Evolutionary conservation across 495 filamentous ascomycete genomes (phyloP).

Genomic region (Trichoderma orchidacearum): DNA sequence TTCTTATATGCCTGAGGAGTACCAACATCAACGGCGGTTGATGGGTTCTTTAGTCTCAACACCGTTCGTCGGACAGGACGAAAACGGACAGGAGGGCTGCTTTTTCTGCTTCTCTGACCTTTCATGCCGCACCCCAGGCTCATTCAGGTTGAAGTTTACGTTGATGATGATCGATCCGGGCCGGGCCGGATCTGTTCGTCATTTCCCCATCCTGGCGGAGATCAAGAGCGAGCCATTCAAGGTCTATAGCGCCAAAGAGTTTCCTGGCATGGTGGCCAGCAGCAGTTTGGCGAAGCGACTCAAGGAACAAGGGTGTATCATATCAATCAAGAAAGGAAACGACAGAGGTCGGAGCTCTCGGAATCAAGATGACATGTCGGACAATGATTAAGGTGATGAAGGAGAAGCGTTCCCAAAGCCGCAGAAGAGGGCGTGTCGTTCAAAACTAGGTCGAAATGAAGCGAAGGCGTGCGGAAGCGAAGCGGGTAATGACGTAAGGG

Average conservation of each 20-base stretch:
- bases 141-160: slow-evolving; percentile 73
- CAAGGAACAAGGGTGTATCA: slow-evolving; percentile 62
- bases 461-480: no score
- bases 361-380: slow-evolving; percentile 33
- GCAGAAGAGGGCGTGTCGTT: slow-evolving; percentile 8
- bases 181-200: slow-evolving; percentile 27
- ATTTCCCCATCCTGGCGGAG: slow-evolving; percentile 47
- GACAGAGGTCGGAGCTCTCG: slow-evolving; percentile 34
- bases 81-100: slow-evolving; percentile 52
- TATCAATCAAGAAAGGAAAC: slow-evolving; percentile 74
- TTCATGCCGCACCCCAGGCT: slow-evolving; percentile 75
- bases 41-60: slow-evolving; percentile 71
- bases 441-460: slow-evolving; percentile 7
- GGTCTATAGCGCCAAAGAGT: slow-evolving; percentile 93
- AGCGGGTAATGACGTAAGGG: no score
- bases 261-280: slow-evolving; percentile 78
- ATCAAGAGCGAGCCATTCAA: slow-evolving; percentile 69
- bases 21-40: slow-evolving; percentile 48
- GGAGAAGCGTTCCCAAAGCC: slow-evolving; percentile 4
- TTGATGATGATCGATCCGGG: slow-evolving; percentile 63
- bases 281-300: slow-evolving; percentile 53
- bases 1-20: slow-evolving; percentile 44
- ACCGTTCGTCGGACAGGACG: slow-evolving; percentile 56
- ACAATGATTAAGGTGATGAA: slow-evolving; percentile 31
- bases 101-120: slow-evolving; percentile 97